Base-by-base conservation (phyloP, 495 filamentous ascomycete genomes). In the Aspergillus sclerotiicarbonarius region DNA sequence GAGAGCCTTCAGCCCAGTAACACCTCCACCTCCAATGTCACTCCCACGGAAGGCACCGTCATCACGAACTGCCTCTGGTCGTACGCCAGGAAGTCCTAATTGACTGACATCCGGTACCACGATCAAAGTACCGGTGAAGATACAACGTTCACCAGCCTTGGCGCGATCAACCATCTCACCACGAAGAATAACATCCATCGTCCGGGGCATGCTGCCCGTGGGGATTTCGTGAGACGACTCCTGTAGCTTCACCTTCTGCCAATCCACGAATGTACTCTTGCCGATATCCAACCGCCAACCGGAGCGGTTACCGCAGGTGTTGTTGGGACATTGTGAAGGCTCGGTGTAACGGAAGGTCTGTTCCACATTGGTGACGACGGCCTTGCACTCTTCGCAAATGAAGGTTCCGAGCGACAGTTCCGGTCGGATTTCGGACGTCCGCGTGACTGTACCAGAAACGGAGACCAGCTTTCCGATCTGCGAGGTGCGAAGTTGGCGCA, bases 181-280 rank as follows among this genome's bases (percentile, higher is more conserved):
- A 58, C 95, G 85, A n/a, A 99, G 76, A 62, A 99, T 96, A 20
- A 99, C 86, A 64, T 99, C 94, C 85, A 99, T 91, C 5, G 94
- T 99, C 43, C 94, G 84, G 4, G 94, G 94, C 94, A 99, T 99
- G 73, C 91, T 96, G 41, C 94, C 94, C 1, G 94, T 99, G 0
- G 94, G 94, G 48, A 99, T 99, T 71, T 99, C 94, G 16, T 92
- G 92, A 52, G 90, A 94, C 70, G 96, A 98, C 74, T 99, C 94
- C 71, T 99, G 94, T 31, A 98, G 88, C 51, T 95, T 86, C 20
- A 98, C 90, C 69, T 98, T 98, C 62, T 99, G 94, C 94, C 94
- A 99, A 73, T 99, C 94, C 19, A 98, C 89, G 66, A 99, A 99
- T 3, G 92, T 96, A 68, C 92, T 96, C 71, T 96, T 94, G 45